phyloP scores from a whole-genome alignment of 2,329 filamentous ascomycete species.

The Penicillium fuscoglaucum region DNA sequence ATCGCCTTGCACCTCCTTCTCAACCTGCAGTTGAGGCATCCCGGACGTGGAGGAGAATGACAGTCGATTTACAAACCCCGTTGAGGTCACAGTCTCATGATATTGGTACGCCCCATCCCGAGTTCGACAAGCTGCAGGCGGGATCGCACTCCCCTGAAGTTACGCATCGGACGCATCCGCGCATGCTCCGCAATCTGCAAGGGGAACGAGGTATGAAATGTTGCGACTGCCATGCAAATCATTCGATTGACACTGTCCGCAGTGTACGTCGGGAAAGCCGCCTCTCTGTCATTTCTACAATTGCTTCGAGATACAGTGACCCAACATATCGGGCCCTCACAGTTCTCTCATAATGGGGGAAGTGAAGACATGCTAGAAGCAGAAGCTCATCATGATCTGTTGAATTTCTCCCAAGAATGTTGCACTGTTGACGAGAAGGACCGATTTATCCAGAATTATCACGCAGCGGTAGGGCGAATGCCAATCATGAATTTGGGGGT shows the following conservation, averaged over 20 bases:
- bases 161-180: constrained; percentile 33
- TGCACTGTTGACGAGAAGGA: constrained; percentile 32
- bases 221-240: constrained; percentile 32
- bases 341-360: constrained; percentile 54
- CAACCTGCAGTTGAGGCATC: background rate
- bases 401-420: constrained; percentile 36
- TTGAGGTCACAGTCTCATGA: constrained; percentile 5
- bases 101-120: background rate
- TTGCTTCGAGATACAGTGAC: constrained; percentile 51
- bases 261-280: constrained; percentile 37
- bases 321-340: constrained; percentile 55
- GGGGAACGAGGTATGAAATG: constrained; percentile 51
- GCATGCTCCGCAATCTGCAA: constrained; percentile 54
- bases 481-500: background rate
- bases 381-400: constrained; percentile 39
- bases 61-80: background rate
- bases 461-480: constrained; percentile 26
- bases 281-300: constrained; percentile 56
- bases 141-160: constrained; percentile 31
- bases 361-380: constrained; percentile 57
- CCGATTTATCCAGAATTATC: constrained; percentile 36
- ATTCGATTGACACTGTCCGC: constrained; percentile 42
- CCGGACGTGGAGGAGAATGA: no score
- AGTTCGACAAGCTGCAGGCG: constrained; percentile 5
- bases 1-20: constrained; percentile 8